Evolutionary conservation across 495 filamentous ascomycete genomes (phyloP), one percentile per base, ranked within the genome.

Genomic region (Penicillium coprophilum): DNA sequence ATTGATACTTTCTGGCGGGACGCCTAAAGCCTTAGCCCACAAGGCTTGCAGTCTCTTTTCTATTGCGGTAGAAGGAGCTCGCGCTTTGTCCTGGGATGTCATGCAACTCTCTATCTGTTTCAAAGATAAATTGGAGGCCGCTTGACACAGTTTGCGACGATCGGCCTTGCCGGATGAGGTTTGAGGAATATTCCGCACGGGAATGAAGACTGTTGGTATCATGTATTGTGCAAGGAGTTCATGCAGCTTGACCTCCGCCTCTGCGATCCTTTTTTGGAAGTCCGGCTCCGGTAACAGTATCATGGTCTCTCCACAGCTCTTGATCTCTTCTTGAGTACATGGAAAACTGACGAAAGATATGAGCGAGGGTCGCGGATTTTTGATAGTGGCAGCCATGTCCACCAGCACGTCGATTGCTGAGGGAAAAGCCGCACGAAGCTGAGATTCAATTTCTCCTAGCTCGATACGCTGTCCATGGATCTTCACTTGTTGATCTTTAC

Each of bases 401-500:
- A 40, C 38, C 38, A 20, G 6, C 6, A 40, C 38, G 20, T 40
- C 38, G 7, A 10, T 40, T 2, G n/a, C 38, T 6, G 38, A 20
- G 1, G 38, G 38, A 4, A 40, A 8, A 19, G 6, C n/a, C 1
- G 6, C 1, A 20, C 38, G n/a, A 19, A 40, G n/a, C 1, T 40
- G 38, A 8, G n/a, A 6, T 10, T 40, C 38, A 40, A 40, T 40
- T 40, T 40, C 38, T 20, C 38, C 38, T 4, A 40, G 38, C 12
- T 40, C 38, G 1, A 92, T 73, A 6, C 89, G 75, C 64, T 92
- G 89, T 1, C 89, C 89, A 12, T 87, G 78, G 1, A 91, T 76
- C 66, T 92, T 92, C 28, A 91, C 82, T 24, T 55, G 53, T 53
- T 88, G 86, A 63, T 93, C 89, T 1, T 82, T 83, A 10, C 89